A percentile compares a stretch with the other conserved stretches of the same genome.
These are phyloP conservation scores for Fusarium sp. DNA, from an alignment of 2,329 filamentous ascomycete genomes.

Conservation along the genomic window DNA sequence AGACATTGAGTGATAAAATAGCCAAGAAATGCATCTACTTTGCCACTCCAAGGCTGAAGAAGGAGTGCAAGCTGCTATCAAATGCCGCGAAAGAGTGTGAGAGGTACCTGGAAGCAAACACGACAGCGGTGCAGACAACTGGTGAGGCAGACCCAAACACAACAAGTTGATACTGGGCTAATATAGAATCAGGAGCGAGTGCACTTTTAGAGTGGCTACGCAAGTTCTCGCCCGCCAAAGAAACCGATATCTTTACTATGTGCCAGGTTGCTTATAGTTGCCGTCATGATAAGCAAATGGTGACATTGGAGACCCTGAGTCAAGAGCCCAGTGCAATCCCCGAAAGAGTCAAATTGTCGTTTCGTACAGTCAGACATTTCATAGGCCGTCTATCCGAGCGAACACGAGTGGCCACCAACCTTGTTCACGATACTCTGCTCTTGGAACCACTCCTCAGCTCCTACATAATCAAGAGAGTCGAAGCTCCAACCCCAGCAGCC, in stretches of 20 bases:
- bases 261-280: constrained; percentile 29
- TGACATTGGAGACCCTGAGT: constrained; percentile 17
- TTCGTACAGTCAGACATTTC: constrained; percentile 52
- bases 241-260: not conserved
- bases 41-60: constrained; percentile 36
- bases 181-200: constrained; percentile 4
- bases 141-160: constrained; percentile 3
- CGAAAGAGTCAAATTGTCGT: constrained; percentile 15
- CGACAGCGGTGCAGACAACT: not conserved
- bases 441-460: constrained; percentile 50
- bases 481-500: constrained; percentile 8
- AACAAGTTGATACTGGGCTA: not conserved
- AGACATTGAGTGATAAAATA: not conserved
- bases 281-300: constrained; percentile 35
- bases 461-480: constrained; percentile 44
- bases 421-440: constrained; percentile 50
- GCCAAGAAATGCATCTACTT: constrained; percentile 33
- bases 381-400: constrained; percentile 59
- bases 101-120: constrained; percentile 6
- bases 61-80: constrained; percentile 34
- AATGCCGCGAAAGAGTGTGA: constrained; percentile 30
- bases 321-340: constrained; percentile 11
- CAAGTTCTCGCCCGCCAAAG: constrained; percentile 1
- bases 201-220: constrained; percentile 25
- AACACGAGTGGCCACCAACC: constrained; percentile 51